Conservation (phyloP, 2,329 filamentous ascomycete species). For the Alternaria gansuensis region DNA sequence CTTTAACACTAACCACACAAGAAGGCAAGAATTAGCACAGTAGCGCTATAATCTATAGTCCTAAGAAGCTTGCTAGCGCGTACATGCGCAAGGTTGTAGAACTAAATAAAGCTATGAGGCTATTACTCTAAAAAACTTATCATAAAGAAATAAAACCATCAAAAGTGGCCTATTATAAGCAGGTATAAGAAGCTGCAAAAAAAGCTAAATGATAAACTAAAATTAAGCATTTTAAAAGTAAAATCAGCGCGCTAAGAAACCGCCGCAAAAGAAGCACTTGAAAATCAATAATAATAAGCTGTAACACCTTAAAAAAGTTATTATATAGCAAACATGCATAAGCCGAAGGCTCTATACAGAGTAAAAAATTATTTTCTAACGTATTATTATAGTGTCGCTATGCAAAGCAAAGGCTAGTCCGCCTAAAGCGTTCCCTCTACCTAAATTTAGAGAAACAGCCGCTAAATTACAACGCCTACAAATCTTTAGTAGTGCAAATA, state of each 20-base stretch:
- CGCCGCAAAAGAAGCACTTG: background rate
- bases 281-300: conserved; percentile 11
- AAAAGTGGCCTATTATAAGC: background rate
- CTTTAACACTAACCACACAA: background rate
- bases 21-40: background rate
- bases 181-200: background rate
- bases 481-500: too few relatives aligned
- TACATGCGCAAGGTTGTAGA: background rate
- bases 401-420: too few relatives aligned
- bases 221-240: background rate
- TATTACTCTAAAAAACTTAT: conserved; percentile 1
- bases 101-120: background rate
- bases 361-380: too few relatives aligned
- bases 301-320: too few relatives aligned
- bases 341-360: too few relatives aligned
- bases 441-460: too few relatives aligned
- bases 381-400: too few relatives aligned
- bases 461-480: too few relatives aligned
- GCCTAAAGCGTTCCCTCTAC: too few relatives aligned
- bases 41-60: background rate
- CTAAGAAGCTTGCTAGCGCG: background rate
- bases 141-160: background rate
- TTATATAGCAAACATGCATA: too few relatives aligned
- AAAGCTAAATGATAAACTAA: background rate
- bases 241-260: background rate